These are phyloP conservation scores for Naganishia randhawae DNA, from an alignment of 768 basidiomycete species.

Conservation along the genomic window DNA sequence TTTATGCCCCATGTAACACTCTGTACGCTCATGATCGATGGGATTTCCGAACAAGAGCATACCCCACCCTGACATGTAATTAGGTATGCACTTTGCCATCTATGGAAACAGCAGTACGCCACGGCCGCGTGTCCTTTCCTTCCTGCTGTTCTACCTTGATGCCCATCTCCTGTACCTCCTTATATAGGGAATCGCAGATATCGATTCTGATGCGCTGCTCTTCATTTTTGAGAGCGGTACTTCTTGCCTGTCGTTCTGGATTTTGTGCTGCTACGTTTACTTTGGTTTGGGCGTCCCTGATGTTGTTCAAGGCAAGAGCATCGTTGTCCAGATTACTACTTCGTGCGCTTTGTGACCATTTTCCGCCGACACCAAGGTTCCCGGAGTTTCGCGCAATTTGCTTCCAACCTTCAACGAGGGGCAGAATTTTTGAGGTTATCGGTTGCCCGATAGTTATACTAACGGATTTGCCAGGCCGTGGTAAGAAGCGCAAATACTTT, in stretches of 20 bases:
- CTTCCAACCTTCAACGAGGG: slow-evolving; percentile 46
- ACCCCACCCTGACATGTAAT: background rate
- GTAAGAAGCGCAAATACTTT: slow-evolving; percentile 67
- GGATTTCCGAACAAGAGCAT: background rate
- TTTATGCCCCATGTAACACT: background rate
- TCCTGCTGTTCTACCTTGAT: slow-evolving; percentile 38
- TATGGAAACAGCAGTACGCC: slow-evolving; percentile 35
- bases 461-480: slow-evolving; percentile 59
- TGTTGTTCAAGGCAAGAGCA: slow-evolving; percentile 48
- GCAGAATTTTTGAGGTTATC: slow-evolving; percentile 51
- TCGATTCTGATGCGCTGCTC: slow-evolving; percentile 56
- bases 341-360: slow-evolving; percentile 29
- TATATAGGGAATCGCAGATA: slow-evolving; percentile 57
- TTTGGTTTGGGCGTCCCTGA: slow-evolving; percentile 23
- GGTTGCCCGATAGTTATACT: slow-evolving; percentile 78
- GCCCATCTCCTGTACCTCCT: slow-evolving; percentile 44
- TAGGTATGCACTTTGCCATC: slow-evolving; percentile 19
- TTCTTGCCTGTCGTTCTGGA: slow-evolving; percentile 37
- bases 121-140: slow-evolving; percentile 43
- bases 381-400: slow-evolving; percentile 33
- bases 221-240: slow-evolving; percentile 39
- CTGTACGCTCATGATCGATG: background rate
- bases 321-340: slow-evolving; percentile 25
- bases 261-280: slow-evolving; percentile 25
- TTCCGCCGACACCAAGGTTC: slow-evolving; percentile 39